phyloP scores from a whole-genome alignment of 2,329 filamentous ascomycete species.

The Grosmannia clavigera region DNA sequence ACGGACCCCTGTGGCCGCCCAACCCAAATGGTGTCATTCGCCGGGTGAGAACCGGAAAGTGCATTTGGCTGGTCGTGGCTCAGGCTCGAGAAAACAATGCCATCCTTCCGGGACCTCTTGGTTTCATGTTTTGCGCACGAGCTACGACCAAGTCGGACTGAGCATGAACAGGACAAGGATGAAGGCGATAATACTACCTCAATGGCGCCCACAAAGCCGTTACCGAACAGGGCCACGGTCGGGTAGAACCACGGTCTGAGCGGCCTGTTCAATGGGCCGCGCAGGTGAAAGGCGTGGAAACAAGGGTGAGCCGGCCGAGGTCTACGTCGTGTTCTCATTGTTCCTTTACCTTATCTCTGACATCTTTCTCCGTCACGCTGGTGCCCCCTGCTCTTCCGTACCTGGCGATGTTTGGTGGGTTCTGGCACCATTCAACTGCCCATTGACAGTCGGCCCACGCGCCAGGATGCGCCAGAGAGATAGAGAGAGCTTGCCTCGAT shows the following conservation, averaged over 20 bases:
- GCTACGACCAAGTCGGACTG: too few species aligned
- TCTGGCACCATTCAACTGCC: background rate
- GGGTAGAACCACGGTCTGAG: background rate
- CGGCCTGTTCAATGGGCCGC: too few species aligned
- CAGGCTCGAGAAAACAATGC: background rate
- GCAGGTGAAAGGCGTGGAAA: background rate
- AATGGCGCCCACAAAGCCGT: background rate
- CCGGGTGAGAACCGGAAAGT: too few species aligned
- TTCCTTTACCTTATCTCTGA: background rate
- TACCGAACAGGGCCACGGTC: background rate
- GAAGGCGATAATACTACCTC: background rate
- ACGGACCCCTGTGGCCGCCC: background rate
- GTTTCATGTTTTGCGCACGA: background rate
- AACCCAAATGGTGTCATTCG: background rate
- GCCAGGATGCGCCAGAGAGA: background rate
- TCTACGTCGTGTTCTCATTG: background rate
- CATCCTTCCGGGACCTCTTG: background rate
- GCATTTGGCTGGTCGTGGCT: too few species aligned
- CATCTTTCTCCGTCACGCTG: background rate
- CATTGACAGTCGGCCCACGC: background rate
- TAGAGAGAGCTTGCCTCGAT: background rate
- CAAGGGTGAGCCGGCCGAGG: background rate
- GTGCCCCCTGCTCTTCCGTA: background rate
- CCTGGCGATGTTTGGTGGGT: background rate
- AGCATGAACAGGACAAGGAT: too few species aligned